Evolutionary conservation across 768 basidiomycete species (phyloP), one percentile per base, ranked within the genome.

Genomic region (Kwoniella mangroviensis): DNA sequence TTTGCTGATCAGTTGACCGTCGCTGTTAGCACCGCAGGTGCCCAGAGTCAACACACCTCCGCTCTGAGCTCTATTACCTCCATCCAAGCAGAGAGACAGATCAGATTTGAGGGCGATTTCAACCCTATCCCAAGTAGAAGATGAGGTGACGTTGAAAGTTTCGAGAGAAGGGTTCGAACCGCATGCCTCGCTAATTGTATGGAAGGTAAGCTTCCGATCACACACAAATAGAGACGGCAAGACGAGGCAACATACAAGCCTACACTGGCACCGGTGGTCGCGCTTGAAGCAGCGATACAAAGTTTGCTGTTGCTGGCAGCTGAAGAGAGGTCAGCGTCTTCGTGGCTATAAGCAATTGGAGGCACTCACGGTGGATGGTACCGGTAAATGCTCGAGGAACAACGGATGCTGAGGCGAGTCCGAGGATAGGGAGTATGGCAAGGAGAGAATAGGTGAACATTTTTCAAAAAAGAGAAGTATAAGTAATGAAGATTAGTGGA

Each of bases 291-390:
- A 15, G 64, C 41, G 5, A 65, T 34, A 43, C 64, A 65, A 1
- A 56, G 22, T 21, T 55, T n/a, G n/a, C 17, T 40, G 54, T 54
- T 54, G 51, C 24, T 40, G 21, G 17, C 17, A n/a, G 60, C 60
- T 65, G 5, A 22, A 19, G n/a, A n/a, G 52, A 22, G 34, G n/a
- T 34, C 19, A 28, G 49, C 45, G 42, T 62, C 43, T 7, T 21
- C 34, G 9, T 49, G 43, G 34, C 40, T 12, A n/a, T 10, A 21
- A 2, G n/a, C 21, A 34, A 6, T 4, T 15, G 45, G 13, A 1
- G 19, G 17, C n/a, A 56, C 64, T 55, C 24, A 65, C 64, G 64
- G 54, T 55, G 54, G 15, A 65, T 22, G 22, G 40, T 53, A n/a
- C 64, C 64, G 21, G 52, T 56, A 1, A 26, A 12, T 28, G 52